Base-by-base conservation (phyloP, 2,329 filamentous ascomycete genomes). In the Pseudocercospora crystallina region DNA sequence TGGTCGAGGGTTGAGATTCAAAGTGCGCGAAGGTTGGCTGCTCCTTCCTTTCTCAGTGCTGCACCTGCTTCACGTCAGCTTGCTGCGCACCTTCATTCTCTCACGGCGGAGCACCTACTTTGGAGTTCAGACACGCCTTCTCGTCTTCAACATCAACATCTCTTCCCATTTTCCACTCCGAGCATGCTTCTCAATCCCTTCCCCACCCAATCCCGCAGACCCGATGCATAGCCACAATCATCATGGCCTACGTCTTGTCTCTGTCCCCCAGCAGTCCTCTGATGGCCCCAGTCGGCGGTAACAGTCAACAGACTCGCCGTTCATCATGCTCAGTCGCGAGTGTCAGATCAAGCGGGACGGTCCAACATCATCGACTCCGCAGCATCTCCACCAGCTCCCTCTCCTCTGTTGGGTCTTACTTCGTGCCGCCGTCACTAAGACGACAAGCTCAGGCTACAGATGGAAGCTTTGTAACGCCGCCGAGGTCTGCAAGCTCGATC, bases 371-470 rank as follows among this genome's bases (percentile, higher is more conserved):
- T 20, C 58, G 53, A 39, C 49, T 61, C 9, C 59, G 62, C 29
- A 63, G 58, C 47, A 41, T 61, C n/a, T 65, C 63, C 17, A 54
- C 57, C 32, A 61, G 51, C 51, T 65, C 63, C n/a, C 52, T 61
- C 31, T 61, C 60, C 8, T 65, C 61, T 2, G 51, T 50, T 26
- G 49, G 51, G 13, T 63, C 63, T 11, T 47, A 54, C 36, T 53
- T 61, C 13, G 38, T 53, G 20, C 41, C 38, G 34, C 15, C 48
- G 31, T 12, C 58, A 12, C 41, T 56, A 10, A 48, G 52, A 5
- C 47, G 57, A 45, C 34, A 38, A 36, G 45, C 3, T 53, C 54
- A 29, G 20, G 20, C 38, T 35, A 41, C 38, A 26, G 29, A 31
- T 34, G 37, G 51, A 5, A 20, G 14, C 34, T 15, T 37, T 32